These are phyloP conservation scores for Neofusicoccum cordaticola DNA, from an alignment of 2,329 filamentous ascomycete genomes.

Conservation along the genomic window DNA sequence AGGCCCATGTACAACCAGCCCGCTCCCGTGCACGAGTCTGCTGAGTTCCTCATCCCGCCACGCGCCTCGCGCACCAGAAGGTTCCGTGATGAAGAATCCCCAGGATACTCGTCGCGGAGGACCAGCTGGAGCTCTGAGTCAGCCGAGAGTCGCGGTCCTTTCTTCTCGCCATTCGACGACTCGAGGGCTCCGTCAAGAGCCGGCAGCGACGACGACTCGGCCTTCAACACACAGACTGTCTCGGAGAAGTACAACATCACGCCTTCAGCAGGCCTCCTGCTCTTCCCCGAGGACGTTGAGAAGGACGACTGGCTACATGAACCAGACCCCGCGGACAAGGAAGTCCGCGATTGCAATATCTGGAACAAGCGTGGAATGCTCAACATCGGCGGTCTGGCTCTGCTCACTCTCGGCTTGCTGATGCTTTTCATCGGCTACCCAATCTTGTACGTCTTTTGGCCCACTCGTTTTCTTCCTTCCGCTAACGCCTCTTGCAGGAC, in stretches of 20 bases:
- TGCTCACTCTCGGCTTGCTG: constrained; percentile 61
- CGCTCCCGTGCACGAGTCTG: constrained; percentile 40
- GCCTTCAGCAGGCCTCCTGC: constrained; percentile 62
- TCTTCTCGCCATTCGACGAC: constrained; percentile 58
- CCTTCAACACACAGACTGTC: constrained; percentile 67
- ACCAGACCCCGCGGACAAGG: constrained; percentile 63
- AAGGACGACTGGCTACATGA: constrained; percentile 72
- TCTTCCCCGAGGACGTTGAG: constrained; percentile 71
- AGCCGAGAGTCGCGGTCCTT: constrained; percentile 51
- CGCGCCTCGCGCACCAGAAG: constrained; percentile 48
- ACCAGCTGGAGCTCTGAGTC: constrained; percentile 65
- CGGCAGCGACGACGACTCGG: constrained; percentile 62
- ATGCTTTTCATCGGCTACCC: constrained; percentile 68
- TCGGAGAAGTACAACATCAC: constrained; percentile 72
- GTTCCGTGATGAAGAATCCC: constrained; percentile 53
- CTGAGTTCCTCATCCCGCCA: constrained; percentile 52
- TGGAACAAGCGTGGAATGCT: constrained; percentile 62
- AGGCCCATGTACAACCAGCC: constrained; percentile 31
- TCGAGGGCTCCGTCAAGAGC: constrained; percentile 57
- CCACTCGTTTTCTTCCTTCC: neutral
- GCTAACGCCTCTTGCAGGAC: constrained; percentile 45
- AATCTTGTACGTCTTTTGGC: constrained; percentile 55
- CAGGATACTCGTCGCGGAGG: constrained; percentile 46
- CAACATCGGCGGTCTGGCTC: constrained; percentile 61
- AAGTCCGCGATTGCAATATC: constrained; percentile 61